A percentile compares a stretch with the other conserved stretches of the same genome.
phyloP scores from a whole-genome alignment of 1,139 yeast genomes.

The Magnusiomyces paraingens region DNA sequence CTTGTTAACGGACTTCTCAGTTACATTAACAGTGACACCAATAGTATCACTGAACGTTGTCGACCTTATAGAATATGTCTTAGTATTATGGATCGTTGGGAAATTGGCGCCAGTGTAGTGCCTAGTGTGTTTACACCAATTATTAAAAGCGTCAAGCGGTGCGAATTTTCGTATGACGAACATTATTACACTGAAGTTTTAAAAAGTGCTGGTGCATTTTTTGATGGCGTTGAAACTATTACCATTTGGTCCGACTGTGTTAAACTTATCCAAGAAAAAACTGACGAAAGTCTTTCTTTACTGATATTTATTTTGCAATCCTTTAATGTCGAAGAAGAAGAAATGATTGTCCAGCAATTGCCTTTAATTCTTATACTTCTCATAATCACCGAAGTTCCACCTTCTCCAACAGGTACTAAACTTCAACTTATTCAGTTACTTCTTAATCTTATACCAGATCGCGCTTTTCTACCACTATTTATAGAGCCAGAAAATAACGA shows the following conservation, averaged over 20 bases:
- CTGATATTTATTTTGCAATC: slow-evolving; percentile 53
- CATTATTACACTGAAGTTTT: slow-evolving; percentile 40
- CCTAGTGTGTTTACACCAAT: slow-evolving; percentile 66
- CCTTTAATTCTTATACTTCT: slow-evolving; percentile 59
- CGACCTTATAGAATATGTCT: slow-evolving; percentile 58
- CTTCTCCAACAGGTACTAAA: slow-evolving; percentile 25
- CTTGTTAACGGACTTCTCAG: slow-evolving; percentile 49
- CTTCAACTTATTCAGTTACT: slow-evolving; percentile 38
- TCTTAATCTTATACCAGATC: slow-evolving; percentile 48
- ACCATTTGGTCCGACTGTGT: slow-evolving; percentile 67
- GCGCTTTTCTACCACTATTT: slow-evolving; percentile 48
- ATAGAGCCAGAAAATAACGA: slow-evolving; percentile 29
- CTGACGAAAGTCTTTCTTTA: slow-evolving; percentile 27
- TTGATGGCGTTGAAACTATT: slow-evolving; percentile 77
- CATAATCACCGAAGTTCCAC: slow-evolving; percentile 24
- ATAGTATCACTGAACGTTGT: slow-evolving; percentile 34
- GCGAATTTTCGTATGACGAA: slow-evolving; percentile 16
- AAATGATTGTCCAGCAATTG: slow-evolving; percentile 67
- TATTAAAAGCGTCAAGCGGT: slow-evolving; percentile 34
- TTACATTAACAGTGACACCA: slow-evolving; percentile 37
- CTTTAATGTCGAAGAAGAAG: slow-evolving; percentile 79
- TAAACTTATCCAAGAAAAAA: slow-evolving; percentile 31
- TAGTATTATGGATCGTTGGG: slow-evolving; percentile 89
- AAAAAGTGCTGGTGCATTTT: slow-evolving; percentile 56
- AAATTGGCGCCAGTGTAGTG: slow-evolving; percentile 67